phyloP scores from a whole-genome alignment of 805 yeast genomes.

The Wickerhamomyces kurtzmanii region DNA sequence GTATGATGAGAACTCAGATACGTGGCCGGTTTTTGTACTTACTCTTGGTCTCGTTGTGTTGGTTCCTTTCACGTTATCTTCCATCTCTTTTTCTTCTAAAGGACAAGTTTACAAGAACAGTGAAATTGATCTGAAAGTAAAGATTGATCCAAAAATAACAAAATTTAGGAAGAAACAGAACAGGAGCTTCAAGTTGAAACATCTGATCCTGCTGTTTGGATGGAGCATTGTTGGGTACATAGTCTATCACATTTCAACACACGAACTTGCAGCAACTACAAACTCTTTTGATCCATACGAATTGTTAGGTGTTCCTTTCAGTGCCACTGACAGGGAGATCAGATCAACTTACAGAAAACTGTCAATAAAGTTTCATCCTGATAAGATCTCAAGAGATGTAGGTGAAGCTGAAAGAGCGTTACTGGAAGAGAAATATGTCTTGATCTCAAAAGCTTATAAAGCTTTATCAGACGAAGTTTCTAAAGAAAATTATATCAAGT shows the following conservation, averaged over 20 bases:
- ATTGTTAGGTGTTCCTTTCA: constrained; percentile 60
- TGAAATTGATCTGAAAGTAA: constrained; percentile 5
- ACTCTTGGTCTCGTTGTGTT: constrained; percentile 62
- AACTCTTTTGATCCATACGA: constrained; percentile 85
- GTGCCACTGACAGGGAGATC: constrained; percentile 68
- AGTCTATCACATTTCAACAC: constrained; percentile 18
- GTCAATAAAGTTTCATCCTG: constrained; percentile 88
- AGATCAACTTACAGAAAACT: constrained; percentile 79
- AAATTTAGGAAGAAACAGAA: constrained; percentile 10
- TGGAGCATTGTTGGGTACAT: constrained; percentile 26
- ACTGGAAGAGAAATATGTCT: constrained; percentile 69
- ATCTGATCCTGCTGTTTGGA: constrained; percentile 11
- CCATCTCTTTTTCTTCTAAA: constrained; percentile 13
- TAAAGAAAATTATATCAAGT: constrained; percentile 71
- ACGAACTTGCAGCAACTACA: constrained; percentile 29
- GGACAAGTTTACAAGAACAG: constrained; percentile 2
- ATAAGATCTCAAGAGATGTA: constrained; percentile 61
- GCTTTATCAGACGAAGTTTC: constrained; percentile 87
- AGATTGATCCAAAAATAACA: constrained; percentile 11
- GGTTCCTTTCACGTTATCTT: constrained; percentile 47
- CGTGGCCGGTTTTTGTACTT: constrained; percentile 86
- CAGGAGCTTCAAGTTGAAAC: constrained; percentile 4
- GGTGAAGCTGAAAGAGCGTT: constrained; percentile 43
- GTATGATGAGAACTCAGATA: constrained; percentile 83
- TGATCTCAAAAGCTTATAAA: constrained; percentile 85